Percentiles rank a stretch among this genome's conserved stretches.
phyloP scores from a whole-genome alignment of 257 asterid species.

The Solanum tacnaense region DNA sequence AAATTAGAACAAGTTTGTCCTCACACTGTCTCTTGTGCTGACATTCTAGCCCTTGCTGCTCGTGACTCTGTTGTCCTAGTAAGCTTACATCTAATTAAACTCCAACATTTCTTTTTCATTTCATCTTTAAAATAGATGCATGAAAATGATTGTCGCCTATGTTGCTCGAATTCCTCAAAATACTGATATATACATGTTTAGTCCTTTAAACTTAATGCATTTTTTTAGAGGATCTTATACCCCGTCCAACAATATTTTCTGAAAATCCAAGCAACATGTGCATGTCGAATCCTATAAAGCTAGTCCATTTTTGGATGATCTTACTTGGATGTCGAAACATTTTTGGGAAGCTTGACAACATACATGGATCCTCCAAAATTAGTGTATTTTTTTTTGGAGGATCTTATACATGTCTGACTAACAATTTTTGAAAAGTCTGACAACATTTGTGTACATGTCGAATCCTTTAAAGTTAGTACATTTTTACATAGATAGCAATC shows the following conservation, averaged over 20 bases:
- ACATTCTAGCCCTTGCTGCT: slow-evolving; percentile 68
- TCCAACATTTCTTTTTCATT: background rate
- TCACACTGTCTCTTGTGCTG: slow-evolving; percentile 72
- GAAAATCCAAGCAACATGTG: background rate
- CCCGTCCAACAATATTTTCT: background rate
- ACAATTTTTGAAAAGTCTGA: background rate
- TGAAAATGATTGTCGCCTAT: rapidly evolving
- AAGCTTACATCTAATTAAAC: slow-evolving; percentile 7
- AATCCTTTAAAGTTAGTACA: background rate
- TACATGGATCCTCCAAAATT: background rate
- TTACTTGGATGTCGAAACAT: background rate
- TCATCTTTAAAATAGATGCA: background rate
- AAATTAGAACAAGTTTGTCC: slow-evolving; percentile 65
- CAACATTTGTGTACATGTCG: background rate
- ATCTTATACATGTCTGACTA: background rate
- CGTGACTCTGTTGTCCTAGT: slow-evolving; percentile 52
- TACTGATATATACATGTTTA: background rate
- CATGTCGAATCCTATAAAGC: no score
- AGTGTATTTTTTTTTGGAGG: background rate
- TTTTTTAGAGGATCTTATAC: background rate
- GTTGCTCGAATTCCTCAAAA: background rate
- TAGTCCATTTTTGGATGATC: background rate
- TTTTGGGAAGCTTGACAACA: background rate
- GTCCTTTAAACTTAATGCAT: background rate
- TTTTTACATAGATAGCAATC: background rate